Percentiles rank a stretch among this genome's conserved stretches.
Evolutionary conservation across 352 stramenopile species (phyloP).

Genomic region (Phytopythium boreale): DNA sequence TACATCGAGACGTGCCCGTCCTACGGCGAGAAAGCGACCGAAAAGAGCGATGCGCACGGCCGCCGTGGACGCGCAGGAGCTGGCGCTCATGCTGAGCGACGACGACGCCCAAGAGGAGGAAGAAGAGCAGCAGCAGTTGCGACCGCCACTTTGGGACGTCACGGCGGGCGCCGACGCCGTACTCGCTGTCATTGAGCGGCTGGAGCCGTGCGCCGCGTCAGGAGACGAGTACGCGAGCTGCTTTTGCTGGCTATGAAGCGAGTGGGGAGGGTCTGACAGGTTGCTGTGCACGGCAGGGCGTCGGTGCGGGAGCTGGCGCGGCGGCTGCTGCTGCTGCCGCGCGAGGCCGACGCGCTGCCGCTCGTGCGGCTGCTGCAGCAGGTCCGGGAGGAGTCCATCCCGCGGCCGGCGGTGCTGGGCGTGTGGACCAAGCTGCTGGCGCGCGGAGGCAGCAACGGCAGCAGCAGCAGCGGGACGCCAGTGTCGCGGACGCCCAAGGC

Average conservation of each 20-base stretch:
- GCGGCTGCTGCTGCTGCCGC: constrained; percentile 29
- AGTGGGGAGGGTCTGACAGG: neutral
- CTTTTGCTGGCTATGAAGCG: neutral
- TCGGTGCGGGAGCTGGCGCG: constrained; percentile 30
- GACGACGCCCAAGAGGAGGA: constrained; percentile 18
- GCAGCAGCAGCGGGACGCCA: neutral
- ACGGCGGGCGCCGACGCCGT: constrained; percentile 27
- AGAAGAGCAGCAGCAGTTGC: constrained; percentile 9
- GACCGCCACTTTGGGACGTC: neutral
- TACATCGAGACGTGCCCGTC: neutral
- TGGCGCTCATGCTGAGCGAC: constrained; percentile 42
- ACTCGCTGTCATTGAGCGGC: constrained; percentile 31
- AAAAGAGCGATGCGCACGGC: neutral
- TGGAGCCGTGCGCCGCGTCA: constrained; percentile 22
- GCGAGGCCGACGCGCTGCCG: constrained; percentile 25
- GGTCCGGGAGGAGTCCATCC: constrained; percentile 44
- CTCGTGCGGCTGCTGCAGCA: constrained; percentile 50
- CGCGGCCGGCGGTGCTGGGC: constrained; percentile 42
- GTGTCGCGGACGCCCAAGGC: neutral
- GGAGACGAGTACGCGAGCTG: constrained; percentile 37
- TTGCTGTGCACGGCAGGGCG: constrained; percentile 18
- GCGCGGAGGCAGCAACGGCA: neutral
- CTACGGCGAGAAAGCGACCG: neutral
- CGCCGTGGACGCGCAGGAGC: constrained; percentile 25
- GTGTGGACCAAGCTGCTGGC: constrained; percentile 48